Percentiles rank a stretch among this genome's conserved stretches.
Conservation (phyloP, 768 basidiomycete species). For the Rhodotorula sphaerocarpa region DNA sequence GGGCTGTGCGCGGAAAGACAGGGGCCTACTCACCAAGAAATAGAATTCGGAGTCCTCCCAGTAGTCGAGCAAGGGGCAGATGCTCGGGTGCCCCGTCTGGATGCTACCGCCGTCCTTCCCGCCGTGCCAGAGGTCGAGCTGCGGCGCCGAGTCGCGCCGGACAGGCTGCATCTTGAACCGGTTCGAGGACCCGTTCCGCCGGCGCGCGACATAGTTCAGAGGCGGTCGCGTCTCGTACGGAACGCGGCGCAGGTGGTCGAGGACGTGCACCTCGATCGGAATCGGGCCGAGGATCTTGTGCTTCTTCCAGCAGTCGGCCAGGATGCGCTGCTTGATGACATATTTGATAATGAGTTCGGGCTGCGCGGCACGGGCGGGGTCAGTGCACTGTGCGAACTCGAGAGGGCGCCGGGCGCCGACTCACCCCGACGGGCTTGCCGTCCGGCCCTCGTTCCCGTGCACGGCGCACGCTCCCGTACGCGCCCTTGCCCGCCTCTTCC, state of each 20-base stretch:
- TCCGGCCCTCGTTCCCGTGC: constrained; percentile 67
- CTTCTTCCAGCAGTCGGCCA: constrained; percentile 99
- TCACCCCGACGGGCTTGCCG: constrained; percentile 68
- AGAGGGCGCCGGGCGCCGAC: constrained; percentile 40
- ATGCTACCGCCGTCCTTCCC: constrained; percentile 55
- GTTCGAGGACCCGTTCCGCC: constrained; percentile 31
- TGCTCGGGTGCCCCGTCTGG: constrained; percentile 79
- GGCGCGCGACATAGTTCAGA: constrained; percentile 49
- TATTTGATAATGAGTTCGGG: constrained; percentile 91
- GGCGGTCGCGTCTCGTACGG: constrained; percentile 50
- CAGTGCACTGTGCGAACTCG: constrained; percentile 13
- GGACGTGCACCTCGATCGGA: constrained; percentile 89
- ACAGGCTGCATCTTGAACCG: constrained; percentile 47
- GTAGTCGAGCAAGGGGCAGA: constrained; percentile 88
- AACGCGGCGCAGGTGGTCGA: constrained; percentile 33
- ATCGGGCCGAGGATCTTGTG: constrained; percentile 91
- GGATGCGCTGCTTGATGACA: constrained; percentile 93
- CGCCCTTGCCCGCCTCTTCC: constrained; percentile 77
- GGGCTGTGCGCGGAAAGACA: constrained; percentile 45
- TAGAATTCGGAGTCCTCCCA: constrained; percentile 96
- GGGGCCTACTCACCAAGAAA: constrained; percentile 66
- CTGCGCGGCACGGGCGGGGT: constrained; percentile 44
- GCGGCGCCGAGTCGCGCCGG: constrained; percentile 25
- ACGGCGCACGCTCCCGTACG: constrained; percentile 88
- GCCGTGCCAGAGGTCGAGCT: constrained; percentile 22